These are phyloP conservation scores for Paraphaeosphaeria sporulosa DNA, from an alignment of 2,329 filamentous ascomycete genomes.

Conservation along the genomic window DNA sequence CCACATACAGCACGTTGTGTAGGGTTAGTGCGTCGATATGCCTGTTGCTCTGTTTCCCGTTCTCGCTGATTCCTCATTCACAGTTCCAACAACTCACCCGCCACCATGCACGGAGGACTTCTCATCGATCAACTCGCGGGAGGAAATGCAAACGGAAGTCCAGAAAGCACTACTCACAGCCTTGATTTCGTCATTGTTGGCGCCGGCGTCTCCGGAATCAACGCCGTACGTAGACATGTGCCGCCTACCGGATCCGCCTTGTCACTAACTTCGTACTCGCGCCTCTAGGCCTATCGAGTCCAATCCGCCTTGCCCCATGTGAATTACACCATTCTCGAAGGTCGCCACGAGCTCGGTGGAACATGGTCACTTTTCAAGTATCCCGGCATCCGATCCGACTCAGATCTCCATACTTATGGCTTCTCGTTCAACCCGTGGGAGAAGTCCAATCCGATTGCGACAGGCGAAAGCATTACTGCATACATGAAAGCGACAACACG, in stretches of 20 bases:
- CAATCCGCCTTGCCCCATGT: conserved; percentile 64
- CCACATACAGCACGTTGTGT: not conserved
- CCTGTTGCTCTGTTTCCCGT: not conserved
- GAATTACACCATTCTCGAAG: conserved; percentile 73
- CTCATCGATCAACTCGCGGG: not conserved
- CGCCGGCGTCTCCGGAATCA: conserved; percentile 78
- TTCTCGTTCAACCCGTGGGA: conserved; percentile 77
- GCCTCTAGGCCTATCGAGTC: conserved; percentile 64
- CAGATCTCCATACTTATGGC: conserved; percentile 59
- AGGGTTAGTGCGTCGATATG: not conserved
- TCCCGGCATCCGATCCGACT: conserved; percentile 68
- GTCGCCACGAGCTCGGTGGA: conserved; percentile 71
- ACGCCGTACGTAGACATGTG: conserved; percentile 55
- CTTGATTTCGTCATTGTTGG: conserved; percentile 69
- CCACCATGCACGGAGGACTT: conserved; percentile 31
- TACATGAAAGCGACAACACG: conserved; percentile 55
- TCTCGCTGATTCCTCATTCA: not conserved
- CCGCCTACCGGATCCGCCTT: no score
- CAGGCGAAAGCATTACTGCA: conserved; percentile 53
- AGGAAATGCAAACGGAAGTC: conserved; percentile 22
- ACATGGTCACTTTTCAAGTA: conserved; percentile 84
- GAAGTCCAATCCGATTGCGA: conserved; percentile 55
- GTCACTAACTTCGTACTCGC: no score
- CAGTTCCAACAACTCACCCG: not conserved
- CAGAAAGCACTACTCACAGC: conserved; percentile 20